Base-by-base conservation (phyloP, 331 rosid genomes). In the Rhamnella rubrinervis region DNA sequence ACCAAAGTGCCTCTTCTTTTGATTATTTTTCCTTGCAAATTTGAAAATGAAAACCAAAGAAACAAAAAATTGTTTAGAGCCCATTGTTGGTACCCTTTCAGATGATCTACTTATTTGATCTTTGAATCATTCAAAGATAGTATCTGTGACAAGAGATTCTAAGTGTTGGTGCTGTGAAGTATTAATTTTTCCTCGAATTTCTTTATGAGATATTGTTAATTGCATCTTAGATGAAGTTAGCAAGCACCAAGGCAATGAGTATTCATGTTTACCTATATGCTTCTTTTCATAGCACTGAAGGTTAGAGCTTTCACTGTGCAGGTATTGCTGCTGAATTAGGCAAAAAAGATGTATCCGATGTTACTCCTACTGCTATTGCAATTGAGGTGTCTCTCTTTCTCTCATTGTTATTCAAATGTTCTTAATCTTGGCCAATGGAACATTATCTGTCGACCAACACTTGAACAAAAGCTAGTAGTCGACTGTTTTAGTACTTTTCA, bases 301-400 rank as follows among this genome's bases (percentile, higher is more conserved):
- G 68, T 35, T 35, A 14, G 25, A 53, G 46, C 59, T 70, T 65
- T 50, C 52, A 68, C 65, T 62, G 61, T 72, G 77, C 91, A 95
- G 99, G 84, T 51, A 83, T 95, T 61, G 99, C 96, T 16, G 74
- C 82, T 51, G 86, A 95, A 76, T 75, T 64, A 68, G 96, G 90
- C 19, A 67, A 19, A 40, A 50, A 74, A 71, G 93, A 89, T 80
- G 88, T 87, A 35, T 85, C 70, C 6, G 79, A 85, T 78, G 82
- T 95, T 75, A 84, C 99, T 1, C 99, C 99, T 58, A 69, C 77
- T n/a, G 87, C 68, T 64, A 89, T 95, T 64, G 97, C 97, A 65
- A 68, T 91, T 80, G 99, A 91, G 99, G 99, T 95, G 64, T 71
- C 63, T 56, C 68, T 70, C 76, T 23, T 23, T 72, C 77, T 61